Base-by-base conservation (phyloP, 345 rosid species). In the Salix brachista region DNA sequence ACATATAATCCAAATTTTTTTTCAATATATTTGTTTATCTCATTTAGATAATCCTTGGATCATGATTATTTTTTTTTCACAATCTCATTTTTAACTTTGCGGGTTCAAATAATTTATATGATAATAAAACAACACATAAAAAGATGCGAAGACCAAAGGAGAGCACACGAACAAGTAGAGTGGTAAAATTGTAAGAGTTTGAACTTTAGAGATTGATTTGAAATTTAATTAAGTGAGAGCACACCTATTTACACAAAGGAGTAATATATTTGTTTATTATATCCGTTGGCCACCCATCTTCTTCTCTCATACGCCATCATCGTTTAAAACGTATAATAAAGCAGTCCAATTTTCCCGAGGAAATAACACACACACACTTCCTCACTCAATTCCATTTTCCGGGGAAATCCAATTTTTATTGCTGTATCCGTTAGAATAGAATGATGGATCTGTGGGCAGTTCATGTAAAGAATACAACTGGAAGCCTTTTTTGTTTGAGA, bases 381-480 rank as follows among this genome's bases (percentile, higher is more conserved):
- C 32, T 65, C 44, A 28, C 46, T 60, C 46, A 5, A 23, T 76
- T 69, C 18, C 10, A 44, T 64, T 73, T 42, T 62, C 26, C 69
- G 18, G 46, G 67, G 16, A 13, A 58, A 34, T 0, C 12, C 10
- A 12, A n/a, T 58, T 4, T n/a, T 19, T 13, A 11, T 52, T 30
- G 11, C 34, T 36, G 13, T 37, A 41, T 68, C 76, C 50, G 72
- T 80, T 5, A 79, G 72, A 69, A 46, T 46, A 84, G 39, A 23
- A 36, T 67, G 36, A 86, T 89, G 92, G 88, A 86, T 86, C 87
- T 84, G 34, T 85, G 86, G 78, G 82, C 87, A 3, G 74, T 88
- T 56, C 83, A 81, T 64, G 75, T 88, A 62, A 84, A 88, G 82
- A 85, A 70, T 80, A 61, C 83, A 2, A 77, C 62, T 73, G 44